phyloP scores from a whole-genome alignment of 208 protist genomes.

The Crithidia mellificae region DNA sequence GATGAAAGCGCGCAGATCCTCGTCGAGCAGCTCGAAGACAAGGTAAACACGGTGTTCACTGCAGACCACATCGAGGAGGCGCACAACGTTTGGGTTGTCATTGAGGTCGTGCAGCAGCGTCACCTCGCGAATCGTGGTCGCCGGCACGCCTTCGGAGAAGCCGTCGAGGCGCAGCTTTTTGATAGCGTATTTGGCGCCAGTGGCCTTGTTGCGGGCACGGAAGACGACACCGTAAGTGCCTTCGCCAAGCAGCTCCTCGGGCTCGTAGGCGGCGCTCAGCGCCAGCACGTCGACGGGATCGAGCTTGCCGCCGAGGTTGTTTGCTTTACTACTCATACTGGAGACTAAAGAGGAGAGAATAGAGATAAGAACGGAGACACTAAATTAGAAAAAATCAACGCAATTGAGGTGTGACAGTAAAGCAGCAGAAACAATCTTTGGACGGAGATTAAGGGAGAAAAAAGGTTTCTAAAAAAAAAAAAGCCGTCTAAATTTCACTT shows the following conservation, averaged over 20 bases:
- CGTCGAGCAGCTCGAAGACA: conserved; percentile 96
- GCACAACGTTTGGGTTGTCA: conserved; percentile 91
- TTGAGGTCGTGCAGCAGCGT: conserved; percentile 89
- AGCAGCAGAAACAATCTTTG: too few species aligned
- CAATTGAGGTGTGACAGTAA: too few species aligned
- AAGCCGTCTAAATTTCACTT: too few species aligned
- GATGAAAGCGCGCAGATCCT: conserved; percentile 93
- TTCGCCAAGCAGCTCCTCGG: conserved; percentile 90
- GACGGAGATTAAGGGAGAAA: too few species aligned
- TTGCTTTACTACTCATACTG: conserved; percentile 9
- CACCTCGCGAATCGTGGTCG: conserved; percentile 91
- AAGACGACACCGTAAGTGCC: conserved; percentile 97
- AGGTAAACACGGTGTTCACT: conserved; percentile 95
- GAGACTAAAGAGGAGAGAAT: background rate
- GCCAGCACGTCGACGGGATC: conserved; percentile 57
- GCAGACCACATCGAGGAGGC: conserved; percentile 95
- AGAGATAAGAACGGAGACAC: background rate
- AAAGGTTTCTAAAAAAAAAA: too few species aligned
- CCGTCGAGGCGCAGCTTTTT: conserved; percentile 80
- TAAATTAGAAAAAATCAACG: background rate
- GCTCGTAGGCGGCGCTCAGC: conserved; percentile 48
- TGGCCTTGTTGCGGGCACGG: conserved; percentile 57
- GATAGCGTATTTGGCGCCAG: conserved; percentile 70
- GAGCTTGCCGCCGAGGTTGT: conserved; percentile 45
- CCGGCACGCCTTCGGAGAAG: conserved; percentile 88